These are phyloP conservation scores for Antrodiella citrinella DNA, from an alignment of 768 basidiomycete species.

Conservation along the genomic window DNA sequence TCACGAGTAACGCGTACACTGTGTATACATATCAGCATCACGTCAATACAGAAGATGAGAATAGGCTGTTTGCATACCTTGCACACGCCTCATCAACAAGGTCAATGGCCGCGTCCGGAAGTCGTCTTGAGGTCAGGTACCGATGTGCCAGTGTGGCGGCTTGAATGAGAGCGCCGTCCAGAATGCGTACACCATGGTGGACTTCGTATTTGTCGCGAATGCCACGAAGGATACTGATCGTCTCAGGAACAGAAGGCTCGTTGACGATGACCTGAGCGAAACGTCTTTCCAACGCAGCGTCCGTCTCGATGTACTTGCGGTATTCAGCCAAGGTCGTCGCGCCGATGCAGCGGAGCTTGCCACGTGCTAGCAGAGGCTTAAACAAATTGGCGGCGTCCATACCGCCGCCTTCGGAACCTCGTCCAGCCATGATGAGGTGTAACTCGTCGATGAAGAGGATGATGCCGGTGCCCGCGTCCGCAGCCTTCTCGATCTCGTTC, in stretches of 20 bases:
- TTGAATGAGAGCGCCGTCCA: conserved; percentile 79
- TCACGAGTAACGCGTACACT: conserved; percentile 89
- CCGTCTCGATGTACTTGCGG: conserved; percentile 88
- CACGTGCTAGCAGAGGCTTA: conserved; percentile 87
- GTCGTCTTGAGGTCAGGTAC: conserved; percentile 73
- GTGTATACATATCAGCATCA: conserved; percentile 10
- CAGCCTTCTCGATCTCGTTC: conserved; percentile 86
- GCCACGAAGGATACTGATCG: conserved; percentile 90
- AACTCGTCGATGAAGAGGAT: conserved; percentile 95
- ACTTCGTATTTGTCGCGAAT: conserved; percentile 88
- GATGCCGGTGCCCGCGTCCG: conserved; percentile 66
- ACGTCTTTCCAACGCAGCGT: conserved; percentile 83
- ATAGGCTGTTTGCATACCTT: conserved; percentile 47
- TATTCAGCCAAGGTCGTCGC: conserved; percentile 93
- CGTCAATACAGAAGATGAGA: no score
- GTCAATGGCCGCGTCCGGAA: conserved; percentile 87
- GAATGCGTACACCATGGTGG: conserved; percentile 83
- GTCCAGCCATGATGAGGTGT: conserved; percentile 89
- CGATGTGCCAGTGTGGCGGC: conserved; percentile 91
- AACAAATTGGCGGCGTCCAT: conserved; percentile 93
- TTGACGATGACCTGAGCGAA: conserved; percentile 93
- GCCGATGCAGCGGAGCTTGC: conserved; percentile 71
- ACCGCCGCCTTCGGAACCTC: conserved; percentile 74
- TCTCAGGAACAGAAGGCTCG: conserved; percentile 82
- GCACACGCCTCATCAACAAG: conserved; percentile 89